Base-by-base conservation (phyloP, 2,329 filamentous ascomycete species). In the Teratosphaeria zuluensis region DNA sequence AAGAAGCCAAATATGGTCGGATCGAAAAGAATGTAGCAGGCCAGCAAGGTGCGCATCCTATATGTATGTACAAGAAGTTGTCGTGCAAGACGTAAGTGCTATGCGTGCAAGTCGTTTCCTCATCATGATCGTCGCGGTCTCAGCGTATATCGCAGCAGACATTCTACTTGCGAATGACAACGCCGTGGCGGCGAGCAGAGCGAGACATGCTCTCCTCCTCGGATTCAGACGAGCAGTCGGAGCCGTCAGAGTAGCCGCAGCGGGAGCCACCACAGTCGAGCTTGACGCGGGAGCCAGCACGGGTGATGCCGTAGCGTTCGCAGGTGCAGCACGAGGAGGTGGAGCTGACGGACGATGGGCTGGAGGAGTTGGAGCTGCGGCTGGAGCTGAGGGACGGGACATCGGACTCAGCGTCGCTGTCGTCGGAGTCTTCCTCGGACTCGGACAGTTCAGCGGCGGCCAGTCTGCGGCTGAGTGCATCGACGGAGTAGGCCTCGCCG, bases 301-400 rank as follows among this genome's bases (percentile, higher is more conserved):
- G 89, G 64, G 92, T 96, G 80, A 97, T 95, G 68, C 92, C 92
- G 80, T 94, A 96, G 78, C 92, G 89, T 76, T 96, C 90, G 78
- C 92, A 97, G 64, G 87, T 91, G 84, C 94, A 97, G 73, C 82
- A 83, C 70, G 75, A 74, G 59, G 69, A 75, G 56, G 74, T 73
- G 60, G 77, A 78, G 61, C 77, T 78, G 68, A 85, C 81, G 56
- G 77, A 80, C 16, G 76, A 78, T 21, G 80, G 80, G 35, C 79
- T 81, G 55, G 76, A 79, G 60, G 73, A 76, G 75, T 81, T 81
- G 63, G 88, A 88, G 62, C 86, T 89, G 80, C 89, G 90, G 75
- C 90, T 92, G 28, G 88, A 80, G 61, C 84, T 56, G 85, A 92
- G 76, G 78, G 88, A 68, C 57, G 68, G 66, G 59, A 69, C 66